Evolutionary conservation across 2,329 filamentous ascomycete genomes (phyloP), one percentile per base, ranked within the genome.

Genomic region (Reticulascus tulasneorum): DNA sequence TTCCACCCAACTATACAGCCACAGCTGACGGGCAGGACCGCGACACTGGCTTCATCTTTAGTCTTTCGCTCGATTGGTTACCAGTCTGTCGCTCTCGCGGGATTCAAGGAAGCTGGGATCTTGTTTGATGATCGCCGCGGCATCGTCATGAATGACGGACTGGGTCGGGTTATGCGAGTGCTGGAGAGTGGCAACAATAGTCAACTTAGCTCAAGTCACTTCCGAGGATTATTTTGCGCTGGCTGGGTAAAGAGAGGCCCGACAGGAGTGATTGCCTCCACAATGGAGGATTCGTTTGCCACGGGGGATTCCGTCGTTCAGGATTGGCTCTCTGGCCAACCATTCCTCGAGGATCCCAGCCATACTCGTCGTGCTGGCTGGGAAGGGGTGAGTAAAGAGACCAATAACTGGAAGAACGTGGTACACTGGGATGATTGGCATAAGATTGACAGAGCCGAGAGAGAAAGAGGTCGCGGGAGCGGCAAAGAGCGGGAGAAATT

Each of bases 31-130:
- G 73, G 68, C 0, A 63, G 76, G 41, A 64, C 63, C 3, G 40
- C 73, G 4, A 57, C 70, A 5, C 49, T 94, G 6, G 69, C 77
- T 1, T 80, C 88, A 0, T 73, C 80, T 6, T 56, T 91, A 5
- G 89, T 87, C 12, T 96, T 98, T 63, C 80, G 89, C 13, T 94
- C 88, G n/a, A 90, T 98, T 27, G 93, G 93, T 7, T 98, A 98
- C 65, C 88, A 87, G 50, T 90, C 89, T 0, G 73, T 83, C 21
- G 71, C 87, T 1, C 65, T 98, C 1, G 73, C 79, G 0, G 91
- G 88, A 0, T 83, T 97, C 46, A 60, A 70, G 2, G 76, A 84
- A 5, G 64, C 91, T 0, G 82, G 82, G 3, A 79, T 96, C 27
- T 78, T 81, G 8, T 98, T 98, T 53, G 82, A 97, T 55, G 61